Conservation (phyloP, 1,284 basidiomycete species). For the Tilletiopsis washingtonensis region DNA sequence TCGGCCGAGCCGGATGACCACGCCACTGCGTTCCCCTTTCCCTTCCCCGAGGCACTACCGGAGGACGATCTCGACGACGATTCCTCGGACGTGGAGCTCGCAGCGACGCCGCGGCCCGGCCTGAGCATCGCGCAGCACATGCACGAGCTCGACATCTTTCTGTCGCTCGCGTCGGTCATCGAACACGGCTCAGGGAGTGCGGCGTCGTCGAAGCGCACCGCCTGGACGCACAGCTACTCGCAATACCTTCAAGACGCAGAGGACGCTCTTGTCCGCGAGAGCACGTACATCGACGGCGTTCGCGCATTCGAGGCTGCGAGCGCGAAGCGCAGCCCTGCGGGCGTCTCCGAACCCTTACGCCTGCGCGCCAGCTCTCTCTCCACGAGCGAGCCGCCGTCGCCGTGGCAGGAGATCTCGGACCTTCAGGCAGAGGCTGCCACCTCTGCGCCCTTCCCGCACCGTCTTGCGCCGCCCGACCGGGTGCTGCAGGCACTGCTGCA, state of each 20-base stretch:
- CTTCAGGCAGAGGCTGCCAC: too few species aligned
- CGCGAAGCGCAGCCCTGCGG: too few species aligned
- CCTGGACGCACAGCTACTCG: constrained; percentile 74
- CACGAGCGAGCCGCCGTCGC: background rate
- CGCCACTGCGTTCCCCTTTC: constrained; percentile 12
- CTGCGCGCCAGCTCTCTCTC: background rate
- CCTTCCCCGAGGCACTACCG: background rate
- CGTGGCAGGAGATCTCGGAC: too few species aligned
- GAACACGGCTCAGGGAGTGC: background rate
- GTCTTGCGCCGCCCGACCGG: constrained; percentile 69
- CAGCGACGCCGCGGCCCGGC: background rate
- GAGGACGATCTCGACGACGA: constrained; percentile 4
- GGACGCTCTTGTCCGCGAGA: constrained; percentile 48
- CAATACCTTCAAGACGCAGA: constrained; percentile 76
- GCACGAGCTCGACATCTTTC: constrained; percentile 15
- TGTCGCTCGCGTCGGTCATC: constrained; percentile 14
- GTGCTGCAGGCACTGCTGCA: constrained; percentile 66
- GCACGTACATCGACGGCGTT: constrained; percentile 15
- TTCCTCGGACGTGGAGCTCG: constrained; percentile 2
- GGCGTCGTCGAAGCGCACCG: background rate
- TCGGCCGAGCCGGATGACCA: constrained; percentile 5
- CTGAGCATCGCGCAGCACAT: constrained; percentile 8
- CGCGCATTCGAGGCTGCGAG: constrained; percentile 2
- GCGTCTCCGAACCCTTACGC: background rate
- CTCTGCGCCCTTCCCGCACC: constrained; percentile 50